Percentiles rank a stretch among this genome's conserved stretches.
phyloP scores from a whole-genome alignment of 108 stramenopile genomes.

The Skeletonema costatum region DNA sequence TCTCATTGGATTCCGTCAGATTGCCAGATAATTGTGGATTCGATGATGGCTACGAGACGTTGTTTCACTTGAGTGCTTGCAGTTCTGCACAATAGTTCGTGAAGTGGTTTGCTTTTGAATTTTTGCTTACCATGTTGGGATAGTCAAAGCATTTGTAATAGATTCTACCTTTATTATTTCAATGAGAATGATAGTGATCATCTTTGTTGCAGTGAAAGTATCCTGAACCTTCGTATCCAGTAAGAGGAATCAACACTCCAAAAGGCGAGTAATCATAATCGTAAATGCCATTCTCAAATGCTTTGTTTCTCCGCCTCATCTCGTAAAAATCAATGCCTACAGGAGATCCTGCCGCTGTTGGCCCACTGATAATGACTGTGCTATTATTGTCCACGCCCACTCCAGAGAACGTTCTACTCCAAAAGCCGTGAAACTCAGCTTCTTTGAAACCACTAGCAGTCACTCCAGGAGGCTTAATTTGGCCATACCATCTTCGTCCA shows the following conservation, averaged over 20 bases:
- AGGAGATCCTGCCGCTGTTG: conserved; percentile 7
- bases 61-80: no score
- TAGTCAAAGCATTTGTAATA: no score
- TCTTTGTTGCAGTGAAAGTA: conserved; percentile 11
- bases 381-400: conserved; percentile 10
- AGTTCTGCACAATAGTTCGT: no score
- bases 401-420: conserved; percentile 21
- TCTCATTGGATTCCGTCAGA: no score
- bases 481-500: conserved; percentile 22
- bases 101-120: no score
- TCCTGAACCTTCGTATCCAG: neutral
- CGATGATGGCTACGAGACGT: no score
- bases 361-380: conserved; percentile 21
- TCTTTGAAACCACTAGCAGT: conserved; percentile 11
- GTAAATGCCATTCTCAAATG: neutral
- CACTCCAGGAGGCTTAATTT: conserved; percentile 14
- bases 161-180: neutral
- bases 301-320: conserved; percentile 31
- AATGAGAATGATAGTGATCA: neutral
- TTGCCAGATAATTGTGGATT: no score
- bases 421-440: conserved; percentile 39
- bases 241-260: conserved; percentile 7
- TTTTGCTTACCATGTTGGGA: no score
- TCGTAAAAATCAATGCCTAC: conserved; percentile 32
- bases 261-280: conserved; percentile 9